These are phyloP conservation scores for Chrysanthemum seticuspe DNA, from an alignment of 129 eudicot genomes.

Conservation along the genomic window DNA sequence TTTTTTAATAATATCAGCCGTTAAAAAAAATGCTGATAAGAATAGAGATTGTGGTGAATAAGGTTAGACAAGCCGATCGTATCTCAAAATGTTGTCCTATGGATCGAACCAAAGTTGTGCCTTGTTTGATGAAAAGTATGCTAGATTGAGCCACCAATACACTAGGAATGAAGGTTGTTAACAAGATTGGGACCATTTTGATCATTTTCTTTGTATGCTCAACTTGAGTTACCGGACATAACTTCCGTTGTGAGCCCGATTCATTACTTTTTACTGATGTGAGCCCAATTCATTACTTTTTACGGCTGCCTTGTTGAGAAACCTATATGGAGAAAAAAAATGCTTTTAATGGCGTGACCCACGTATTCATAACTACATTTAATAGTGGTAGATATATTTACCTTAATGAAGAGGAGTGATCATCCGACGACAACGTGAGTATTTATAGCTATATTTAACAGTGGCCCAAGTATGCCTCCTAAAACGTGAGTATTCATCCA, in stretches of 20 bases:
- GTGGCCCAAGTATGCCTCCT: slow-evolving; percentile 21
- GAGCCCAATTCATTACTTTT: slow-evolving; percentile 22
- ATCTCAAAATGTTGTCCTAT: slow-evolving; percentile 56
- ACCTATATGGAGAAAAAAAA: slow-evolving; percentile 19
- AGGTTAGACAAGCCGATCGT: slow-evolving; percentile 62
- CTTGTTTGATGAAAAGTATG: slow-evolving; percentile 71
- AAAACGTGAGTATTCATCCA: slow-evolving; percentile 28
- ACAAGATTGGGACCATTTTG: slow-evolving; percentile 55
- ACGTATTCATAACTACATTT: too few relatives aligned
- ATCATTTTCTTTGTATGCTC: slow-evolving; percentile 69
- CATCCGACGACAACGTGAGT: slow-evolving; percentile 1
- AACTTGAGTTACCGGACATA: slow-evolving; percentile 61
- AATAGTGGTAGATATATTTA: not conserved
- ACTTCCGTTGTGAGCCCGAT: slow-evolving; percentile 36
- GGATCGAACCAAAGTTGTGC: slow-evolving; percentile 43
- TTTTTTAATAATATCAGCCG: slow-evolving; percentile 9
- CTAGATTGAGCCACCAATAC: slow-evolving; percentile 45
- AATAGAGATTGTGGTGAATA: slow-evolving; percentile 54
- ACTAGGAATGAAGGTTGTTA: slow-evolving; percentile 53
- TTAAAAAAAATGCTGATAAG: slow-evolving; percentile 50
- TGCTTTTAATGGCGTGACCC: too few relatives aligned
- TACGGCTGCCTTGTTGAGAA: slow-evolving; percentile 62
- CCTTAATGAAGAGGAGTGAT: slow-evolving; percentile 46
- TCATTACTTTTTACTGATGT: slow-evolving; percentile 28
- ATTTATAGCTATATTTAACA: too few relatives aligned